Base-by-base conservation (phyloP, 2,329 filamentous ascomycete species). In the Aspergillus chevalieri region DNA sequence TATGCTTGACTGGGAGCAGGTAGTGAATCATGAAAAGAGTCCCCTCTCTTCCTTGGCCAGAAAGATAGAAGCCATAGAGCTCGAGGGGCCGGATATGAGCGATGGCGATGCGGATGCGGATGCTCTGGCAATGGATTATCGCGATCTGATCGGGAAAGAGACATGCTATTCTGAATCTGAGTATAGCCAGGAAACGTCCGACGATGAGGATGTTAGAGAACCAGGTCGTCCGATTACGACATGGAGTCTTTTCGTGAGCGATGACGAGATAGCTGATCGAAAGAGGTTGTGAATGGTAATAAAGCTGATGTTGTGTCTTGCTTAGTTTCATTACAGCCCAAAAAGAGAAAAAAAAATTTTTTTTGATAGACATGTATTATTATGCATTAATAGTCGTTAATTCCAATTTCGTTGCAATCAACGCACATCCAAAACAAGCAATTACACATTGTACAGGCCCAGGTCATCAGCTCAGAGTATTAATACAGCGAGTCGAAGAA, bases 401-500 rank as follows among this genome's bases (percentile, higher is more conserved):
- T 26, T 15, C 41, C 17, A 43, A 22, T 43, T 24, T 24, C 17
- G 14, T 19, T 42, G 39, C 33, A 33, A 12, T 34, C 46, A 52
- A 49, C 43, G 47, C 39, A 47, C 44, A 55, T 30, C 26, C 9
- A 47, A 50, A 42, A 44, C 44, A 52, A 53, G 47, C 53, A 54
- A 44, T 56, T 61, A 59, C 57, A 52, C 52, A 57, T 54, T 56
- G 56, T 58, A 57, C 52, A 54, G 46, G 52, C 49, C 52, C 56
- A 58, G 57, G 54, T 42, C 47, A 45, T 43, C 45, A 28, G 47
- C 43, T 57, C 54, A 44, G 49, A 58, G 52, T 66, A 67, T 65
- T 67, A 65, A 64, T 66, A 65, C 63, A 66, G 38, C 48, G 52
- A 59, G 58, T 47, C 47, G 22, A 52, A 1, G 47, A 38, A 55